Evolutionary conservation across 345 rosid genomes (phyloP), one percentile per base, ranked within the genome.

Genomic region (Erucastrum elatum): DNA sequence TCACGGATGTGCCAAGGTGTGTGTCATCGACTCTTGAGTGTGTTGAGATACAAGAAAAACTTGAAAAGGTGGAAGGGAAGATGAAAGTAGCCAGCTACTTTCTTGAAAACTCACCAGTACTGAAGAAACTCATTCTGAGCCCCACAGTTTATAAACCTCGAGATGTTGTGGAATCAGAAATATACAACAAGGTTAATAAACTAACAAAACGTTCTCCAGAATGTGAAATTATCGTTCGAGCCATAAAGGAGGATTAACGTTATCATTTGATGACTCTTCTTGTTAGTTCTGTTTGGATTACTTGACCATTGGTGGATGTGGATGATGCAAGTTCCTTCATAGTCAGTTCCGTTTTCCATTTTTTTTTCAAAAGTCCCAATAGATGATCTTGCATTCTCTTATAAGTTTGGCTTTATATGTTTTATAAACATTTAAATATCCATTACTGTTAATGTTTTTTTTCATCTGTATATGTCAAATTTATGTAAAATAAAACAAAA

Each of bases 21-120:
- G 29, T 56, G 0, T 3, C 31, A 67, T 56, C 66, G 59, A 37
- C 59, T 37, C 79, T 75, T 0, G 79, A 75, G 59, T 58, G 46
- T 58, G 66, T 67, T 75, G 79, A 68, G 74, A 44, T 76, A 0
- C 34, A 39, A 68, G n/a, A 7, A 2, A 8, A 58, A 1, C 1
- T 1, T 21, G 17, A n/a, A 0, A 27, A 31, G 72, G 34, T 58
- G 6, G 73, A 46, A 62, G 37, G 51, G 3, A 68, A 76, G 16
- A 44, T 39, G 55, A 49, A 46, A 46, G 6, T 33, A 21, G 56
- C 33, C 0, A 55, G 56, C 7, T 77, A 70, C 75, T 77, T 77
- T 63, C 70, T 63, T 35, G 41, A 62, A 34, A 77, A 77, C 64
- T 17, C 75, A n/a, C 4, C 39, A n/a, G 55, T 77, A 5, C 80